A percentile compares a stretch with the other conserved stretches of the same genome.
Evolutionary conservation across 768 basidiomycete species (phyloP).

Genomic region (Lanmaoa pseudosensibilis): DNA sequence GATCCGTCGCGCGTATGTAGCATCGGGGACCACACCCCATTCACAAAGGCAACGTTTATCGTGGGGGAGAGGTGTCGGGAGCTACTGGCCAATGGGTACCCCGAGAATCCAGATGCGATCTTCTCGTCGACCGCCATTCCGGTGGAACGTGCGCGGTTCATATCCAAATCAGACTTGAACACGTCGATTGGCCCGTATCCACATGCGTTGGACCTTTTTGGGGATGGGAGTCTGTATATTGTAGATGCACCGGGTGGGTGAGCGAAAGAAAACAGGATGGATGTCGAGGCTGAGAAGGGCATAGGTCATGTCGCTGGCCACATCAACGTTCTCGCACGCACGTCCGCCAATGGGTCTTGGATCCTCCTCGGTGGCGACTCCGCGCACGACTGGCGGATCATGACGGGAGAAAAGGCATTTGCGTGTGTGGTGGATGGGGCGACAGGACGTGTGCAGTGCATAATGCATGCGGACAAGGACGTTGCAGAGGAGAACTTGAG

Average conservation of each 20-base stretch:
- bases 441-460: constrained; percentile 34
- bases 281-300: neutral
- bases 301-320: constrained; percentile 54
- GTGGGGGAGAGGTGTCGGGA: constrained; percentile 42
- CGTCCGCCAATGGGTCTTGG: constrained; percentile 53
- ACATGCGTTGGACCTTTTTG: constrained; percentile 50
- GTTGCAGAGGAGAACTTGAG: constrained; percentile 43
- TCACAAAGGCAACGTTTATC: constrained; percentile 47
- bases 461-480: constrained; percentile 43
- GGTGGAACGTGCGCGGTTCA: constrained; percentile 38
- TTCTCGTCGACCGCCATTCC: constrained; percentile 40
- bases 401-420: constrained; percentile 46
- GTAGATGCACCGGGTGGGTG: constrained; percentile 48
- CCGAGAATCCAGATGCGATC: constrained; percentile 36
- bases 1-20: constrained; percentile 9
- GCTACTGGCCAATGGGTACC: constrained; percentile 43
- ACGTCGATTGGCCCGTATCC: constrained; percentile 51
- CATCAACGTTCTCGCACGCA: constrained; percentile 53
- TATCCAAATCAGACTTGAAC: constrained; percentile 34
- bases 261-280: neutral
- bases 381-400: constrained; percentile 53
- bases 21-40: constrained; percentile 47
- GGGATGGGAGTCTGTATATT: constrained; percentile 59
- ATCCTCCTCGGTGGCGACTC: constrained; percentile 56
- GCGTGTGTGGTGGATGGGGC: constrained; percentile 26